Evolutionary conservation across 1,284 basidiomycete genomes (phyloP).

Genomic region (Bjerkandera adusta): DNA sequence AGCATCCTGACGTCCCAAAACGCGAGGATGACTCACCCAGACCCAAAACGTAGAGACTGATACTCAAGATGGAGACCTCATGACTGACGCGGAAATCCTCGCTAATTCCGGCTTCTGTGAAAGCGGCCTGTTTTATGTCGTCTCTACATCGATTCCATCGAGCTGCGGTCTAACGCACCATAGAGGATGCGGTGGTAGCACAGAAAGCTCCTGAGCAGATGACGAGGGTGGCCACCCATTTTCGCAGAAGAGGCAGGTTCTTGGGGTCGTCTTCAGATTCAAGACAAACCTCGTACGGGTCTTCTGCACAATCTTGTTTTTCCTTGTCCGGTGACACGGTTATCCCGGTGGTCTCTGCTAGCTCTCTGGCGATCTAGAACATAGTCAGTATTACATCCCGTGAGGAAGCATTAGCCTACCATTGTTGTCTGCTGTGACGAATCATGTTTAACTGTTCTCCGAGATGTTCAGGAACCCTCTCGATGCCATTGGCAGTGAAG

Average conservation of each 20-base stretch:
- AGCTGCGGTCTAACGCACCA: slow-evolving; percentile 38
- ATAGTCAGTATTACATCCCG: too few relatives aligned
- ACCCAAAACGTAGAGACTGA: slow-evolving; percentile 71
- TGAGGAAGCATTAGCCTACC: background rate
- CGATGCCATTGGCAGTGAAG: too few relatives aligned
- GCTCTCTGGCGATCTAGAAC: background rate
- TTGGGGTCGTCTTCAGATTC: slow-evolving; percentile 54
- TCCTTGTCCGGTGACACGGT: background rate
- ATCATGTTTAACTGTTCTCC: too few relatives aligned
- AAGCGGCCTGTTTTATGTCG: slow-evolving; percentile 46
- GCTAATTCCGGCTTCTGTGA: slow-evolving; percentile 62
- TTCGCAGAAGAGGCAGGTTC: slow-evolving; percentile 39
- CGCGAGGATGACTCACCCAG: slow-evolving; percentile 32
- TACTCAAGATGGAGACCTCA: slow-evolving; percentile 66
- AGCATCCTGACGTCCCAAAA: background rate
- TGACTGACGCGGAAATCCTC: slow-evolving; percentile 57
- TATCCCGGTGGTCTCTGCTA: background rate
- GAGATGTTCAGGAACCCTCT: too few relatives aligned
- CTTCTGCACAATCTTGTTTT: background rate
- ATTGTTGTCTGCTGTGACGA: background rate
- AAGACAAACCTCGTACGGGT: slow-evolving; percentile 32
- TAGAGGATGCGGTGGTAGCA: slow-evolving; percentile 69
- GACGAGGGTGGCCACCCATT: slow-evolving; percentile 55
- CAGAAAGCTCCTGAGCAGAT: slow-evolving; percentile 56
- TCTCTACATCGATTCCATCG: background rate